Conservation (phyloP, 352 stramenopile genomes). For the Globisporangium ultimum region DNA sequence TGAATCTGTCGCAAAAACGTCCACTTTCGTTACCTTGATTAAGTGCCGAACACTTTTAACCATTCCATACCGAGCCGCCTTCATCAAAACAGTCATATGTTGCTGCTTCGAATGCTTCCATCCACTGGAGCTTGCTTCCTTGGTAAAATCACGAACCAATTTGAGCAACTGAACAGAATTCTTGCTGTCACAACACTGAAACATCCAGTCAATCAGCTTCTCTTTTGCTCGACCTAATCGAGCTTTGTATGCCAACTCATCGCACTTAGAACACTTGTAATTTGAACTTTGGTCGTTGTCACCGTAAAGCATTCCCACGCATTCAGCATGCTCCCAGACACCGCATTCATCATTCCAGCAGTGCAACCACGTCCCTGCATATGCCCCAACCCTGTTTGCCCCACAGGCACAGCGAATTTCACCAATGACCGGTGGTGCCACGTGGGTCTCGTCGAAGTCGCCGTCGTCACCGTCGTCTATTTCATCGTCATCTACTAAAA, state of each 20-base stretch:
- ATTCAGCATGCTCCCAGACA: slow-evolving; percentile 72
- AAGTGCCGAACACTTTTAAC: slow-evolving; percentile 35
- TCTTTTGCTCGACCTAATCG: slow-evolving; percentile 24
- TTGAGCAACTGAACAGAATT: slow-evolving; percentile 51
- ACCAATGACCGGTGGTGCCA: slow-evolving; percentile 19
- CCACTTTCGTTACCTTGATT: slow-evolving; percentile 34
- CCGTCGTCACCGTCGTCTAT: slow-evolving; percentile 37
- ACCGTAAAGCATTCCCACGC: slow-evolving; percentile 44
- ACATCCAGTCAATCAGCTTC: slow-evolving; percentile 51
- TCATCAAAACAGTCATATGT: slow-evolving; percentile 47
- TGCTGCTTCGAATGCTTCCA: slow-evolving; percentile 33
- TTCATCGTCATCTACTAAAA: background rate
- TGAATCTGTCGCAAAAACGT: slow-evolving; percentile 46
- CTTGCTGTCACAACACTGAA: slow-evolving; percentile 61
- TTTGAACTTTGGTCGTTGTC: slow-evolving; percentile 16
- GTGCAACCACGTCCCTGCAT: slow-evolving; percentile 65
- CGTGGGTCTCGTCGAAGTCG: slow-evolving; percentile 18
- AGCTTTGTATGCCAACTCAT: slow-evolving; percentile 26
- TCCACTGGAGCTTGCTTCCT: slow-evolving; percentile 13
- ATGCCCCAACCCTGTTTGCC: slow-evolving; percentile 35
- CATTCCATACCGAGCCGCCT: slow-evolving; percentile 40
- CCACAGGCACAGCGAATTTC: slow-evolving; percentile 63
- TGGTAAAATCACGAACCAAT: slow-evolving; percentile 29
- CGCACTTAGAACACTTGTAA: slow-evolving; percentile 54
- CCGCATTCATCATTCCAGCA: slow-evolving; percentile 62